A percentile compares a stretch with the other conserved stretches of the same genome.
phyloP scores from a whole-genome alignment of 352 stramenopile genomes.

The Phytophthora europaea region DNA sequence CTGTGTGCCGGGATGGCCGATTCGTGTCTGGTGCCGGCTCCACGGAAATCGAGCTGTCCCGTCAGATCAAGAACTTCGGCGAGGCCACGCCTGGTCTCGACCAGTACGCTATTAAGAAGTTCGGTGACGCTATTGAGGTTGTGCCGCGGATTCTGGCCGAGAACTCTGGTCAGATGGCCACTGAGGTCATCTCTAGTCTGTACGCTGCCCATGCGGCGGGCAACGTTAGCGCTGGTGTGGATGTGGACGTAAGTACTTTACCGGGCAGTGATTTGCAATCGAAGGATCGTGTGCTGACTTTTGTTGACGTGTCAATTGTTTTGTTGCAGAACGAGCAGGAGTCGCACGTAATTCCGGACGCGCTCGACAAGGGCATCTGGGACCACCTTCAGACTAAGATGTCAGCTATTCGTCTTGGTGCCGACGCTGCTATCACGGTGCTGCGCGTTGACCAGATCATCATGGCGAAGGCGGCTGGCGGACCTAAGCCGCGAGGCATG shows the following conservation, averaged over 20 bases:
- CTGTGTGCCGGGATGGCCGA: conserved; percentile 94
- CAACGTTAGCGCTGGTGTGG: conserved; percentile 93
- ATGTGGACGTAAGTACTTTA: conserved; percentile 90
- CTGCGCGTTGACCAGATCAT: conserved; percentile 99
- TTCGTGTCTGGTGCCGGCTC: conserved; percentile 97
- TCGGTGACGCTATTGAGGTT: conserved; percentile 98
- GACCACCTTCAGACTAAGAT: conserved; percentile 98
- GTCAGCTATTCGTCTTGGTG: conserved; percentile 97
- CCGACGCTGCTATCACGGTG: conserved; percentile 98
- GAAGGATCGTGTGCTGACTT: conserved; percentile 22
- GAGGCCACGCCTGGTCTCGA: conserved; percentile 98
- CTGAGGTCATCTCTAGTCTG: conserved; percentile 95
- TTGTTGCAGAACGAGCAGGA: conserved; percentile 71
- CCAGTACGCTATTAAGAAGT: conserved; percentile 99
- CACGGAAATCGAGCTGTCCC: conserved; percentile 97
- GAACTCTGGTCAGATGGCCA: conserved; percentile 97
- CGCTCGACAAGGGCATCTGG: conserved; percentile 81
- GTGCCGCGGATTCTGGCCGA: conserved; percentile 98
- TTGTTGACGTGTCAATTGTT: conserved; percentile 22
- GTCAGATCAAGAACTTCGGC: conserved; percentile 95
- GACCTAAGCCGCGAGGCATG: conserved; percentile 92
- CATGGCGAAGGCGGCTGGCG: conserved; percentile 97
- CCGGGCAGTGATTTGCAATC: conserved; percentile 1
- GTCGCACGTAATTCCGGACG: conserved; percentile 85
- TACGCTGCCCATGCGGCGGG: conserved; percentile 95